Evolutionary conservation across 768 basidiomycete species (phyloP), one percentile per base, ranked within the genome.

Genomic region (Aureoboletus auriporus): DNA sequence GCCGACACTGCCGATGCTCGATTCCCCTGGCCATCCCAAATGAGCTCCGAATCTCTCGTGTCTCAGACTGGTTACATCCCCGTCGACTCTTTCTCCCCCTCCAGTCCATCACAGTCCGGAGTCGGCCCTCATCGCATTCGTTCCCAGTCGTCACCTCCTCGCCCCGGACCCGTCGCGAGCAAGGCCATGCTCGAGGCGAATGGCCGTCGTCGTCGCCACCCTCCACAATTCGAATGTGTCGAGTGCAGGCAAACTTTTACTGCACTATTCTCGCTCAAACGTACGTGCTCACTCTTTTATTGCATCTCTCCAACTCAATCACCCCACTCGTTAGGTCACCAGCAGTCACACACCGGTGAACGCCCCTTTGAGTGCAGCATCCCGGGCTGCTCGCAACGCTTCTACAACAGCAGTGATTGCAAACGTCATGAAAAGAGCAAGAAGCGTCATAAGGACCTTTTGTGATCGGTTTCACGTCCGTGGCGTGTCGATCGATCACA

Each of bases 161-260:
- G 51, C 14, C 52, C 9, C 8, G 51, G 54, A 8, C 53, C 59
- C 1, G 65, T 67, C 4, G 67, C 65, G 0, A 67, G 63, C 40
- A 66, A 55, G 46, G 65, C 65, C 0, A 67, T 69, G 67, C 54
- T 65, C 3, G 61, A 66, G 20, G 65, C 65, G 0, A 67, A 67
- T 20, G 46, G 57, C 42, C 55, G 63, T 1, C 67, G 65, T 14
- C 67, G 65, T 10, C 57, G 60, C 26, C 67, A 67, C 43, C 53
- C 59, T 3, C 49, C 67, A 14, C 53, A 51, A 8, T 56, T 55
- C 8, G 1, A 0, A 3, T 67, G 65, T 12, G 6, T 17, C 0
- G 53, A 57, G 0, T 67, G 65, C 34, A 12, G 16, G 0, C 65
- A 67, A 31, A 60, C 62, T 0, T 67, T 67, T 14, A 67, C 65